These are phyloP conservation scores for Phlegmacium glaucopus DNA, from an alignment of 768 basidiomycete species.

Conservation along the genomic window DNA sequence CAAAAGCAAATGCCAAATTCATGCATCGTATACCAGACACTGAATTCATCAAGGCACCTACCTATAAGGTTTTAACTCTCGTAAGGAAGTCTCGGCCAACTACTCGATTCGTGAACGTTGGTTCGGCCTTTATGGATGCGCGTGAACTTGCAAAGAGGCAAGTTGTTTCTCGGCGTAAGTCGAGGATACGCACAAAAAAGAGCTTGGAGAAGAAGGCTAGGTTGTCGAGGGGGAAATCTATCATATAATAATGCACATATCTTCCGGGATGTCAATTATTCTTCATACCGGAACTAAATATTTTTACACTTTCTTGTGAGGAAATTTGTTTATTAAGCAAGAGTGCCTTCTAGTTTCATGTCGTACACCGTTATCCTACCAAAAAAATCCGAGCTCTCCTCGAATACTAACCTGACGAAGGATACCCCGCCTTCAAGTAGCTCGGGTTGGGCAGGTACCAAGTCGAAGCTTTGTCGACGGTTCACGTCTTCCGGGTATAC, in stretches of 20 bases:
- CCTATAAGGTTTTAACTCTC: constrained; percentile 33
- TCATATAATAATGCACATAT: neutral
- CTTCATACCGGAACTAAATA: neutral
- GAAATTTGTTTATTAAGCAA: constrained; percentile 5
- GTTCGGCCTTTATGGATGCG: constrained; percentile 62
- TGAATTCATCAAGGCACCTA: constrained; percentile 33
- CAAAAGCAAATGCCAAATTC: constrained; percentile 36
- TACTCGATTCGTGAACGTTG: constrained; percentile 72
- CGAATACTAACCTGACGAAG: constrained; percentile 66
- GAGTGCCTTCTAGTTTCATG: constrained; percentile 38
- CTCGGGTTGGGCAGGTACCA: constrained; percentile 27
- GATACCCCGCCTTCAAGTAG: constrained; percentile 30
- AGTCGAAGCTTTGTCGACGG: constrained; percentile 62
- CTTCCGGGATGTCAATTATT: neutral
- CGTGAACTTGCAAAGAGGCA: constrained; percentile 50
- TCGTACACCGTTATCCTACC: constrained; percentile 78
- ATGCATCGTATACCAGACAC: constrained; percentile 37
- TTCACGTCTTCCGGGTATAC: constrained; percentile 84
- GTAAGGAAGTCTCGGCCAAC: constrained; percentile 45
- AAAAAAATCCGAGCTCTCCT: constrained; percentile 83
- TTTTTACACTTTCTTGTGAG: neutral
- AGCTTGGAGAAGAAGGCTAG: constrained; percentile 19
- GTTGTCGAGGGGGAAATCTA: neutral
- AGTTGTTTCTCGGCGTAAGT: constrained; percentile 46
- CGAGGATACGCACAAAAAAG: constrained; percentile 25